phyloP scores from a whole-genome alignment of 257 asterid genomes.

The Solanum arcanum region DNA sequence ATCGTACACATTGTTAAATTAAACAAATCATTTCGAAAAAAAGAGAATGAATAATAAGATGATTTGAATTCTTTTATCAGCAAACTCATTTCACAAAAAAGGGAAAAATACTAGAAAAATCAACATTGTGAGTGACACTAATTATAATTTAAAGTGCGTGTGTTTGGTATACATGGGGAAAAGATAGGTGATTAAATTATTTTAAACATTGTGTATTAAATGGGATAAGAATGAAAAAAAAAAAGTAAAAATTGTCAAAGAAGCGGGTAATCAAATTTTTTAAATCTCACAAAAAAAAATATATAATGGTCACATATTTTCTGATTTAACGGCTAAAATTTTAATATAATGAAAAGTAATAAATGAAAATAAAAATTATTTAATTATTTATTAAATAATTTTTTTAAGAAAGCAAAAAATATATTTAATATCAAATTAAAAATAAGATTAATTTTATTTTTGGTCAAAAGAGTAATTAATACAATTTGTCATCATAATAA shows the following conservation, averaged over 20 bases:
- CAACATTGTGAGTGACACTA: not conserved
- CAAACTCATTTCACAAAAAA: not conserved
- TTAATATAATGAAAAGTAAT: too few species aligned
- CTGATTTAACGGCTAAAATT: too few species aligned
- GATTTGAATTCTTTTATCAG: too few species aligned
- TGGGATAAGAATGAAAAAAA: not conserved
- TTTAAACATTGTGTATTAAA: not conserved
- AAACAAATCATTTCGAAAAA: not conserved
- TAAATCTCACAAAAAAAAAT: not conserved
- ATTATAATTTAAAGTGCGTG: not conserved
- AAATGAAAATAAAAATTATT: too few species aligned
- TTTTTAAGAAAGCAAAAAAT: too few species aligned
- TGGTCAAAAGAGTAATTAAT: too few species aligned
- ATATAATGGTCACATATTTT: not conserved
- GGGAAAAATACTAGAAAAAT: not conserved
- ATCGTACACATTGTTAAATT: constrained; percentile 11
- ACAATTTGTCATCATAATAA: too few species aligned
- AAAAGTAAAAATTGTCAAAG: not conserved
- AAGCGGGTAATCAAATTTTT: not conserved
- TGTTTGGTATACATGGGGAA: not conserved
- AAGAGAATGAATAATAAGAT: too few species aligned
- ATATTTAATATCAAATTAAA: too few species aligned
- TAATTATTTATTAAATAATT: too few species aligned
- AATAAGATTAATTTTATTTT: too few species aligned
- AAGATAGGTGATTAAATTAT: not conserved